Evolutionary conservation across 352 stramenopile species (phyloP).

Genomic region (Globisporangium cylindrosporum): DNA sequence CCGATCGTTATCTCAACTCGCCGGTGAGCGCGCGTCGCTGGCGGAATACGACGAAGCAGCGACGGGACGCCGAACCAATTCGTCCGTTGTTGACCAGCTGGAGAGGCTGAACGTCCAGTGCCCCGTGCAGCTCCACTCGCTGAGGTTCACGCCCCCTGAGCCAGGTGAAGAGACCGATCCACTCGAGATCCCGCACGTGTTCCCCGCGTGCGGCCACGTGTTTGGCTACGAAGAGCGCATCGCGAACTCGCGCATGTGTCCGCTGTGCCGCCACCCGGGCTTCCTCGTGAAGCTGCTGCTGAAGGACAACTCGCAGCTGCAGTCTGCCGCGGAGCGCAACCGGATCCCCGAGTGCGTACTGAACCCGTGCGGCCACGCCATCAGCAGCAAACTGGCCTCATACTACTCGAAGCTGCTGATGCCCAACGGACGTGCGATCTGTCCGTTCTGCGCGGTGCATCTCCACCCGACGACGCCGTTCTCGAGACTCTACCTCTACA

Average conservation of each 20-base stretch:
- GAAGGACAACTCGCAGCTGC: constrained; percentile 74
- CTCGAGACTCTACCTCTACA: constrained; percentile 77
- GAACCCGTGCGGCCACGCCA: constrained; percentile 81
- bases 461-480: constrained; percentile 61
- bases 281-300: constrained; percentile 67
- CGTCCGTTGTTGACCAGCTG: constrained; percentile 60
- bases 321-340: constrained; percentile 53
- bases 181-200: constrained; percentile 69
- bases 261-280: constrained; percentile 59
- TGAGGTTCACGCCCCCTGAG: constrained; percentile 47
- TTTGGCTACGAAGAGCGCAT: constrained; percentile 78
- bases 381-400: constrained; percentile 58
- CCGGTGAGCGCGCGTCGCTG: constrained; percentile 15
- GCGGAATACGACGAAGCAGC: constrained; percentile 22
- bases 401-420: constrained; percentile 64
- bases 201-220: constrained; percentile 74
- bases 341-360: constrained; percentile 74
- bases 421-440: constrained; percentile 75
- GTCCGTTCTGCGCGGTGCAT: constrained; percentile 75
- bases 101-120: constrained; percentile 74
- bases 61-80: constrained; percentile 18
- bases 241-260: constrained; percentile 52
- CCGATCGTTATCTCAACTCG: neutral
- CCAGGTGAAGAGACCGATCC: constrained; percentile 44
- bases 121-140: constrained; percentile 66